A percentile compares a stretch with the other conserved stretches of the same genome.
These are phyloP conservation scores for Cyclotella baltica DNA, from an alignment of 108 stramenopile species.

Conservation along the genomic window DNA sequence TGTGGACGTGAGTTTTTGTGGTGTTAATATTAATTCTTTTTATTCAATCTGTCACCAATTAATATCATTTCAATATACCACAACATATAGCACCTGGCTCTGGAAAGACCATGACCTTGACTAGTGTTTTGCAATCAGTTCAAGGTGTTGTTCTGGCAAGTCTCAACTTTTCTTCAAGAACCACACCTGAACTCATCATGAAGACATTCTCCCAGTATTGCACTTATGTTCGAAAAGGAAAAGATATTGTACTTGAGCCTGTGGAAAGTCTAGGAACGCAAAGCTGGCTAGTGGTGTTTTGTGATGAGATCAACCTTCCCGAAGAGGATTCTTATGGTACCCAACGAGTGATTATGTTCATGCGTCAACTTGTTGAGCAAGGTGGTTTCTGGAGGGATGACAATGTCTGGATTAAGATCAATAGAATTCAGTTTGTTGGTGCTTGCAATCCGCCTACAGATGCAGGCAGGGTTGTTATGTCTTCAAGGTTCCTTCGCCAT, in stretches of 20 bases:
- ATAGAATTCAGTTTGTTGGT: conserved; percentile 96
- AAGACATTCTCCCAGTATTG: conserved; percentile 96
- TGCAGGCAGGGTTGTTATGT: conserved; percentile 93
- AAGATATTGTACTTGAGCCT: conserved; percentile 86
- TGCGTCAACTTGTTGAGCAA: conserved; percentile 97
- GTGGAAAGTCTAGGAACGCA: conserved; percentile 75
- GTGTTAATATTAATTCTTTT: not conserved
- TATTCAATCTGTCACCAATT: not conserved
- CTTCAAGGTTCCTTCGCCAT: conserved; percentile 95
- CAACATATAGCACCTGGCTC: conserved; percentile 76
- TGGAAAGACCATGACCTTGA: conserved; percentile 99
- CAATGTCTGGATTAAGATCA: conserved; percentile 93
- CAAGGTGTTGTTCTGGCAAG: conserved; percentile 93
- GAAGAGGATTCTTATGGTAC: conserved; percentile 96
- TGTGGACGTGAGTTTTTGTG: conserved; percentile 83
- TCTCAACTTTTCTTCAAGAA: conserved; percentile 95
- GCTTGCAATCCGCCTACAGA: conserved; percentile 99
- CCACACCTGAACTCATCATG: conserved; percentile 96
- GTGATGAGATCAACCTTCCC: conserved; percentile 99
- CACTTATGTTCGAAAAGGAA: conserved; percentile 88
- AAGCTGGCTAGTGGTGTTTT: conserved; percentile 97
- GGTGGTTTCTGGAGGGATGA: conserved; percentile 98
- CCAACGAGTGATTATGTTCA: conserved; percentile 95
- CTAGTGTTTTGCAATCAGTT: conserved; percentile 89
- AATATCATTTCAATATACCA: too few relatives aligned